Base-by-base conservation (phyloP, 2,329 filamentous ascomycete species). In the Cercospora zeina region DNA sequence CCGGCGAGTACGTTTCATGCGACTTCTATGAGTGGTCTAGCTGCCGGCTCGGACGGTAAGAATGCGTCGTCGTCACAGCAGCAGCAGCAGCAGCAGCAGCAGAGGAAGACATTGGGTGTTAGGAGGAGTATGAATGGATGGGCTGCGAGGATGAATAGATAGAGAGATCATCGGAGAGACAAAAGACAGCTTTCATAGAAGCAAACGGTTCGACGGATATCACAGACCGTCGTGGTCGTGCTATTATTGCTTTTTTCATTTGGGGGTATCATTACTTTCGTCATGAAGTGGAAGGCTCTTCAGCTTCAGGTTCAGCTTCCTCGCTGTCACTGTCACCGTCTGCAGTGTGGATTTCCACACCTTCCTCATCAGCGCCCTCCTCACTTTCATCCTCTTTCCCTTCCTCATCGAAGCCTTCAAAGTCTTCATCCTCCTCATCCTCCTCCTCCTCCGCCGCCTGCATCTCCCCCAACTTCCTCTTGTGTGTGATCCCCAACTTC, bases 401-500 rank as follows among this genome's bases (percentile, higher is more conserved):
- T 3, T 69, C 74, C 30, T 76, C 72, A 13, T 70, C 73, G 56
- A 74, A 74, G 1, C 70, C 72, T 47, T 70, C 69, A 27, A 69
- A 68, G 24, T 68, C 68, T 36, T 65, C 65, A 4, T 56, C 61
- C 21, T 64, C 58, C 19, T 56, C 61, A 16, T 64, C 58, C 19
- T 70, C 68, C 31, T 69, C 71, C 10, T 68, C 63, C n/a, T 65
- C 68, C 31, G 65, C 66, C 51, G 76, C 77, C 14, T 71, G 71
- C n/a, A 74, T 75, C 27, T 72, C 71, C 4, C 78, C 87, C 71
- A 93, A 89, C 78, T 96, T 90, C 77, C 87, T 88, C 45, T 85
- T 86, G 62, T 79, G 78, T 87, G 96, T 96, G 77, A 97, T 91
- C 16, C 93, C 93, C 0, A 96, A 80, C 68, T 86, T 84, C 11